Evolutionary conservation across 2,329 filamentous ascomycete genomes (phyloP).

Genomic region (Teratosphaeria viscida): DNA sequence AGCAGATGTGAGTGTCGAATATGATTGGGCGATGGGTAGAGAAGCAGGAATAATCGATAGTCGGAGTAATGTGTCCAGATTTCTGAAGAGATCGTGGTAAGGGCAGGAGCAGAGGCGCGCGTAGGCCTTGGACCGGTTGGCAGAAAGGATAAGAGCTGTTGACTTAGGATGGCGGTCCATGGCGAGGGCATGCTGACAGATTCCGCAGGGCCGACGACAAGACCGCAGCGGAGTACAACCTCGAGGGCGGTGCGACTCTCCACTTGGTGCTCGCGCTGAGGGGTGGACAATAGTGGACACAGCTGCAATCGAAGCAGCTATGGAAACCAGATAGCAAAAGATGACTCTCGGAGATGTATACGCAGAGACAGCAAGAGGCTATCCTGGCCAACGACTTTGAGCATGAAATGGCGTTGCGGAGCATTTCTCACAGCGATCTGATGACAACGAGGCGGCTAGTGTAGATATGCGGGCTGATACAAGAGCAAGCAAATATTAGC

Average conservation of each 20-base stretch:
- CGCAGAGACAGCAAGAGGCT: neutral
- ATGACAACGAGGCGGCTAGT: neutral
- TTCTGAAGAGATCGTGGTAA: neutral
- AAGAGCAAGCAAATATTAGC: neutral
- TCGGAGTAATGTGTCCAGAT: neutral
- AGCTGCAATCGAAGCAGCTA: neutral
- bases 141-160: neutral
- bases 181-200: neutral
- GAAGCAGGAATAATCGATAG: neutral
- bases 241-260: slow-evolving; percentile 84
- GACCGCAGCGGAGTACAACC: slow-evolving; percentile 77
- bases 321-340: neutral
- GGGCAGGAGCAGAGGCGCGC: neutral
- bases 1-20: slow-evolving; percentile 66
- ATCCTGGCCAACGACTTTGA: neutral
- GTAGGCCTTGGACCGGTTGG: neutral
- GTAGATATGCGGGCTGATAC: neutral
- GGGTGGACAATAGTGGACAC: slow-evolving; percentile 47
- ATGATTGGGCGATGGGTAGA: neutral
- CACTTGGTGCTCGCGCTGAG: slow-evolving; percentile 91
- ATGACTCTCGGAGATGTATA: neutral
- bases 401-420: neutral
- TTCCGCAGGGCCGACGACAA: slow-evolving; percentile 77
- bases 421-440: neutral
- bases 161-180: neutral